phyloP scores from a whole-genome alignment of 2,329 filamentous ascomycete genomes.

The Botrytis paeoniae region DNA sequence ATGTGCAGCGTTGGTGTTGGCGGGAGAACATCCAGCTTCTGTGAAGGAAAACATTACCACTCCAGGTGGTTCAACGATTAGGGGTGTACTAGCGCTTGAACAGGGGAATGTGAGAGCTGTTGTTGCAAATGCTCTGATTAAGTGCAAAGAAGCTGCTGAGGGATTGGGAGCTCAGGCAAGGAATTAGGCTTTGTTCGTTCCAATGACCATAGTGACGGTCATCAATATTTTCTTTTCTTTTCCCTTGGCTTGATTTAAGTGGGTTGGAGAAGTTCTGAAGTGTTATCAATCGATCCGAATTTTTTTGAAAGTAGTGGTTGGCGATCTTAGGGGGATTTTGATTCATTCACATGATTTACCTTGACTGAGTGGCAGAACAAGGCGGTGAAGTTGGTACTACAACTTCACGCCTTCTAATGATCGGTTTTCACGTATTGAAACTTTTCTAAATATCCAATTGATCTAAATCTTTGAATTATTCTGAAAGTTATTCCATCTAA shows the following conservation, averaged over 20 bases:
- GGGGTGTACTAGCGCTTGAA: conserved; percentile 10
- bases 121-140: conserved; percentile 7
- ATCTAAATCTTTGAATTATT: not conserved
- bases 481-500: not conserved
- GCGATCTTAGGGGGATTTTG: not conserved
- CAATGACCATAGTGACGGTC: not conserved
- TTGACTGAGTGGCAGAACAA: not conserved
- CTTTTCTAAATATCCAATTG: not conserved
- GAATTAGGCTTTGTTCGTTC: not conserved
- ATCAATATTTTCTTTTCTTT: not conserved
- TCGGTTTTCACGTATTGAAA: not conserved
- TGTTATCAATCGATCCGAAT: not conserved
- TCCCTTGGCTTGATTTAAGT: not conserved
- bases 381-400: not conserved
- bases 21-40: conserved; percentile 52
- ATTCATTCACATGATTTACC: not conserved
- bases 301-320: not conserved
- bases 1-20: conserved; percentile 45
- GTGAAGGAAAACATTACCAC: conserved; percentile 43
- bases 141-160: conserved; percentile 16
- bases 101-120: conserved; percentile 13
- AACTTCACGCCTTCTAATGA: not conserved
- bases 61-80: conserved; percentile 15
- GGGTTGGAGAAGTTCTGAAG: not conserved
- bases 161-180: not conserved